phyloP scores from a whole-genome alignment of 148 eudicot species.

The Diospyros lotus region DNA sequence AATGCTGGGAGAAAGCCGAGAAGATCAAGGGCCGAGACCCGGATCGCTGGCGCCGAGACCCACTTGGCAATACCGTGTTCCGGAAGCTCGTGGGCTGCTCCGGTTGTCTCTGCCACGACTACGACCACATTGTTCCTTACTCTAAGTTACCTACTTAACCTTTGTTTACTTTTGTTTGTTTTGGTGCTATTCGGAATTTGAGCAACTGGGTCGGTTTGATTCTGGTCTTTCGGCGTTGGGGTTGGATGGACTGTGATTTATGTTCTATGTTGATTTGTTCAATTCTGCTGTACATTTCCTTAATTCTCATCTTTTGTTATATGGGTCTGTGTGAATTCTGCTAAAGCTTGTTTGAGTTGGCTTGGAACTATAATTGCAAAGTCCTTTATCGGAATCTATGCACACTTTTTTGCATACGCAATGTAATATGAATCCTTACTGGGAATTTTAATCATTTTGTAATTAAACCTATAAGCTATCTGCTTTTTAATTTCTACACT shows the following conservation, averaged over 20 bases:
- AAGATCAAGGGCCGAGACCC: constrained; percentile 90
- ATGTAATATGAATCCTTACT: too few species aligned
- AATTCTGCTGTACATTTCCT: too few species aligned
- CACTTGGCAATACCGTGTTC: constrained; percentile 65
- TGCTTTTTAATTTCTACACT: too few species aligned
- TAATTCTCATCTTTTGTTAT: background rate
- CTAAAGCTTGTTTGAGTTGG: background rate
- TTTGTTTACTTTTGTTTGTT: background rate
- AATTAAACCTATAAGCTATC: too few species aligned
- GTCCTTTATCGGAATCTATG: too few species aligned
- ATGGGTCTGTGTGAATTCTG: background rate
- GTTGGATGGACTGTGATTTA: background rate
- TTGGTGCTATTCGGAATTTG: background rate
- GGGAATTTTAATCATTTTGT: too few species aligned
- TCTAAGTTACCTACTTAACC: constrained; percentile 49
- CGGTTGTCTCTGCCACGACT: constrained; percentile 92
- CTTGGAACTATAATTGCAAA: background rate
- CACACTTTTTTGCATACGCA: too few species aligned
- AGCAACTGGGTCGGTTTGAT: background rate
- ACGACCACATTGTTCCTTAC: constrained; percentile 79
- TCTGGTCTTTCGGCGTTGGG: background rate
- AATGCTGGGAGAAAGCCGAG: constrained; percentile 95
- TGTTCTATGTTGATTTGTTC: background rate
- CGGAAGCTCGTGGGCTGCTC: constrained; percentile 95
- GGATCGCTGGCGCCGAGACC: constrained; percentile 74